Evolutionary conservation across 768 basidiomycete species (phyloP).

Genomic region (Boletus sensibilis): DNA sequence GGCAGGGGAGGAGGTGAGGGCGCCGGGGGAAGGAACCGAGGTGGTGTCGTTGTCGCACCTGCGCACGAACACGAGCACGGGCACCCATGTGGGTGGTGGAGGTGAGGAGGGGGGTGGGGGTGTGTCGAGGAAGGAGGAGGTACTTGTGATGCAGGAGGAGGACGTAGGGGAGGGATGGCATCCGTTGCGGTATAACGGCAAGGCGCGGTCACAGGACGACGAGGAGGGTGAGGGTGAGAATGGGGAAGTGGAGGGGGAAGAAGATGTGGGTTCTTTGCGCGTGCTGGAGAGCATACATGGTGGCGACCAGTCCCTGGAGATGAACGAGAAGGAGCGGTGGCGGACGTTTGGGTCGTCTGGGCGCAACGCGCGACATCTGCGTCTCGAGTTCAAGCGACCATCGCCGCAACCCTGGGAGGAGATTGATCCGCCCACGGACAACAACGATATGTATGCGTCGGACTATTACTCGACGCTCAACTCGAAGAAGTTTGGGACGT

Average conservation of each 20-base stretch:
- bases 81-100: conserved; percentile 18
- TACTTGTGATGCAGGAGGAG: conserved; percentile 23
- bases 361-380: conserved; percentile 44
- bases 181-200: conserved; percentile 18
- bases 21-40: conserved; percentile 8
- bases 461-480: conserved; percentile 44
- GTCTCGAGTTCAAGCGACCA: conserved; percentile 47
- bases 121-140: conserved; percentile 21
- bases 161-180: conserved; percentile 29
- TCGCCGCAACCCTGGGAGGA: conserved; percentile 71
- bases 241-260: conserved; percentile 1
- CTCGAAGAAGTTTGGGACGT: conserved; percentile 42
- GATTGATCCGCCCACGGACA: conserved; percentile 46
- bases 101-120: neutral
- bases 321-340: conserved; percentile 30
- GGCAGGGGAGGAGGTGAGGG: neutral
- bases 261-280: conserved; percentile 15
- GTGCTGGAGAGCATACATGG: conserved; percentile 11
- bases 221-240: conserved; percentile 1
- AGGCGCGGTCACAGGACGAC: conserved; percentile 8
- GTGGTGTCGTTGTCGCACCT: conserved; percentile 33
- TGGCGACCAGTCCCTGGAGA: conserved; percentile 11
- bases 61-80: conserved; percentile 20
- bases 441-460: conserved; percentile 30
- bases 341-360: conserved; percentile 19